phyloP scores from a whole-genome alignment of 768 basidiomycete species.

The Mycena sanguinolenta region DNA sequence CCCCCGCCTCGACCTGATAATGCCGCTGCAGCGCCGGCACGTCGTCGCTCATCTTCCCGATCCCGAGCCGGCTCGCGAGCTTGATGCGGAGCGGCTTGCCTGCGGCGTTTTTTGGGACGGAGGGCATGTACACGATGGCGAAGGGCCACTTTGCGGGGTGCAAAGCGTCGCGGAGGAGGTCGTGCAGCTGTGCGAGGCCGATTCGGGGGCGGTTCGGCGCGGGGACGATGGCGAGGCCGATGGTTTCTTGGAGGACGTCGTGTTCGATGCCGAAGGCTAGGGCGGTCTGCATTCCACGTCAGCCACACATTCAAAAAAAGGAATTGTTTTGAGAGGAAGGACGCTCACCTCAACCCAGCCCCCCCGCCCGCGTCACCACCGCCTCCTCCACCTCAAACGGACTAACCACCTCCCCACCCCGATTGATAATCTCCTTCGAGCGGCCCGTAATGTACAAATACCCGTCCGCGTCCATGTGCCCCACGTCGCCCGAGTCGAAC shows the following conservation, averaged over 20 bases:
- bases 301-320: background rate
- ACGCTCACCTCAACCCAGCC: conserved; percentile 53
- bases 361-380: conserved; percentile 56
- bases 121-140: conserved; percentile 61
- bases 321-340: no score
- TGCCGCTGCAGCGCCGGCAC: conserved; percentile 53
- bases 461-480: conserved; percentile 62
- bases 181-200: conserved; percentile 56
- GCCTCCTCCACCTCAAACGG: conserved; percentile 75
- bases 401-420: conserved; percentile 72
- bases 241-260: conserved; percentile 61
- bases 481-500: conserved; percentile 66
- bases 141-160: conserved; percentile 67
- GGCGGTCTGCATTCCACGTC: conserved; percentile 42
- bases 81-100: conserved; percentile 64
- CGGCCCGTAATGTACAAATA: conserved; percentile 68
- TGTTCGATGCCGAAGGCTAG: conserved; percentile 62
- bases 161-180: conserved; percentile 58
- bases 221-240: conserved; percentile 59
- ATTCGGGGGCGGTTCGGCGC: conserved; percentile 50
- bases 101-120: conserved; percentile 61
- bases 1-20: conserved; percentile 53
- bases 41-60: conserved; percentile 52
- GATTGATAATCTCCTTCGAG: conserved; percentile 72
- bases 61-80: conserved; percentile 55